Conservation (phyloP, 1,139 yeast species). For the Candida tetrigidarum region DNA sequence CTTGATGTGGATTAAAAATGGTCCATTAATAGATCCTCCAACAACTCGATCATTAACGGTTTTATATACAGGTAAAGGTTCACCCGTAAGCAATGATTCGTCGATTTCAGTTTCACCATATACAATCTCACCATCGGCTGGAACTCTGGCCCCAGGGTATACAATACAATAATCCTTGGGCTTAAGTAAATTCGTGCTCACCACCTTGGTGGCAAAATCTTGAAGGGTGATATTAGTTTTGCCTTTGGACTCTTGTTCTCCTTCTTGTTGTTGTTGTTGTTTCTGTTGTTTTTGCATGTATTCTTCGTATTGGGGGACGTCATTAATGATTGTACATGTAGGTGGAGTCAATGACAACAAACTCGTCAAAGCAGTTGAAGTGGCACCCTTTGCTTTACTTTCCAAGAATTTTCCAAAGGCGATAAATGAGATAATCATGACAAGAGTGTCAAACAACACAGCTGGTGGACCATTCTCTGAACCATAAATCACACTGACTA, state of each 20-base stretch:
- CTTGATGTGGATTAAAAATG: slow-evolving; percentile 68
- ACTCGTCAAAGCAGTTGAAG: slow-evolving; percentile 84
- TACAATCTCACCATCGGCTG: slow-evolving; percentile 86
- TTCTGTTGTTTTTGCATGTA: slow-evolving; percentile 19
- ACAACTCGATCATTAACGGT: slow-evolving; percentile 63
- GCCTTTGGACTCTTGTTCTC: no score
- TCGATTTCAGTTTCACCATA: slow-evolving; percentile 83
- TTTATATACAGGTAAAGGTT: slow-evolving; percentile 75
- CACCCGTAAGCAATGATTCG: slow-evolving; percentile 92
- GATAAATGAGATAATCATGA: slow-evolving; percentile 83
- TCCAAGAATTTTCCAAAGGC: slow-evolving; percentile 91
- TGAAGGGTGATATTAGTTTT: slow-evolving; percentile 13
- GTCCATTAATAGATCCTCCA: slow-evolving; percentile 92
- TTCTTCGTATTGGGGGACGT: slow-evolving; percentile 32
- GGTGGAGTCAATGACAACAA: slow-evolving; percentile 83
- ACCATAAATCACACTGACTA: slow-evolving; percentile 44
- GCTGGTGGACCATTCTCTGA: slow-evolving; percentile 56
- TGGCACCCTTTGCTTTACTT: slow-evolving; percentile 91
- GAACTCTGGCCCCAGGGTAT: slow-evolving; percentile 85
- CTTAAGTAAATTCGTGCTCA: slow-evolving; percentile 80
- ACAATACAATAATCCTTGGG: slow-evolving; percentile 75
- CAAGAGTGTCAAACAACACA: slow-evolving; percentile 84
- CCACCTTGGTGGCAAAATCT: slow-evolving; percentile 31
- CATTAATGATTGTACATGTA: slow-evolving; percentile 64
- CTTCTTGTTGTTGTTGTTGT: no score